Percentiles rank a stretch among this genome's conserved stretches.
These are phyloP conservation scores for Pseudoturritis turrita DNA, from an alignment of 345 rosid species.

Conservation along the genomic window DNA sequence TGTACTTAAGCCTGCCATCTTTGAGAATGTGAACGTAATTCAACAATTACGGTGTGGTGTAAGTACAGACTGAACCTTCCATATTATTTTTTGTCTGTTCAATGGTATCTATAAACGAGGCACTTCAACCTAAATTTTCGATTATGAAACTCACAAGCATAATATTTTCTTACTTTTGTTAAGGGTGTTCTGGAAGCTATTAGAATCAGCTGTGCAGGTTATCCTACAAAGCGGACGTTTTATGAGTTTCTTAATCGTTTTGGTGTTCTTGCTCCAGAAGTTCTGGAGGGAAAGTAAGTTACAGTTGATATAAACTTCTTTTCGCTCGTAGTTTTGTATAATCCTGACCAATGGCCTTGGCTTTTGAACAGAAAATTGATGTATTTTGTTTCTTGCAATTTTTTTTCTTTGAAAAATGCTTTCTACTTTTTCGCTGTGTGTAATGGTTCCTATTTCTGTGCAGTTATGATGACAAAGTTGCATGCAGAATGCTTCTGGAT, in stretches of 20 bases:
- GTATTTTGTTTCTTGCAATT: neutral
- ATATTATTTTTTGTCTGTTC: neutral
- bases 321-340: neutral
- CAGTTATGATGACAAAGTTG: slow-evolving; percentile 92
- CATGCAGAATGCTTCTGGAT: slow-evolving; percentile 86
- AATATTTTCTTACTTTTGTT: slow-evolving; percentile 9
- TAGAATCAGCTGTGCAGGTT: slow-evolving; percentile 99
- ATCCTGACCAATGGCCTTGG: slow-evolving; percentile 1
- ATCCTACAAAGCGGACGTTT: slow-evolving; percentile 95
- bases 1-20: slow-evolving; percentile 91
- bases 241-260: slow-evolving; percentile 95
- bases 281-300: slow-evolving; percentile 83
- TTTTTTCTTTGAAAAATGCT: neutral
- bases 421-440: neutral
- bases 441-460: slow-evolving; percentile 21
- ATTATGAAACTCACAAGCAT: slow-evolving; percentile 9
- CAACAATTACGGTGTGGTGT: slow-evolving; percentile 99
- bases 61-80: slow-evolving; percentile 38
- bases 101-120: neutral
- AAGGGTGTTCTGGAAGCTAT: slow-evolving; percentile 95
- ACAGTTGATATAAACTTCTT: neutral
- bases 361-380: neutral
- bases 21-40: slow-evolving; percentile 86
- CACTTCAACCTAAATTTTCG: neutral
- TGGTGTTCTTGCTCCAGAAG: slow-evolving; percentile 96